Evolutionary conservation across 805 yeast genomes (phyloP), one percentile per base, ranked within the genome.

Genomic region (Wickerhamiella lipophila): DNA sequence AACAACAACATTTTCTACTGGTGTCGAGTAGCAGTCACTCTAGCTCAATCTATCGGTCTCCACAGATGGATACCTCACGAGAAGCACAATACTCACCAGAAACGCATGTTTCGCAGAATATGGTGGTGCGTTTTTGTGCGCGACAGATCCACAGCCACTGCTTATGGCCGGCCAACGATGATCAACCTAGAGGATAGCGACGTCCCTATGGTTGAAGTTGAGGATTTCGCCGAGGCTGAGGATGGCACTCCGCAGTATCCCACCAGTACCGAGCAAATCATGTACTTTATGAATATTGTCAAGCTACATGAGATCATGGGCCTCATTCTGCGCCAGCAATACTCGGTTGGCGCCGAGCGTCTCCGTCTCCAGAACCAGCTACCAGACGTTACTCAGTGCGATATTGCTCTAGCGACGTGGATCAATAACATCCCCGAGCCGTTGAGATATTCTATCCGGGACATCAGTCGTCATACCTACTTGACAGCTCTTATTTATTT

Each of bases 121-220:
- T 83, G 87, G 85, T 83, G 94, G 94, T 69, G 77, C 53, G 64
- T 84, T 18, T 80, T 79, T 60, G 75, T 77, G 51, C 78, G 83
- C 56, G 94, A 83, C 62, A 67, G 85, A 21, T 68, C 75, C 36
- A 76, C 78, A 8, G 78, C 87, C 2, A 72, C 81, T 46, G 84
- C 87, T 0, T 78, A 78, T 63, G 88, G 92, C 13, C 69, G 87
- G 49, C 92, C 94, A 0, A 64, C 75, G 5, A 69, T 73, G 56
- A 79, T 84, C 44, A 79, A 78, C 56, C 68, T 81, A 52, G 81
- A 77, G 44, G 89, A 83, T 59, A 77, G 83, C 58, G 88, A 81
- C 58, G 85, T 81, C 19, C 77, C 79, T n/a, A 79, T 80, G 83
- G 59, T 84, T 15, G 70, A 74, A 0, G 61, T 71, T n/a, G 78